These are phyloP conservation scores for Pythium rhizo-oryzae DNA, from an alignment of 352 stramenopile species.

Conservation along the genomic window DNA sequence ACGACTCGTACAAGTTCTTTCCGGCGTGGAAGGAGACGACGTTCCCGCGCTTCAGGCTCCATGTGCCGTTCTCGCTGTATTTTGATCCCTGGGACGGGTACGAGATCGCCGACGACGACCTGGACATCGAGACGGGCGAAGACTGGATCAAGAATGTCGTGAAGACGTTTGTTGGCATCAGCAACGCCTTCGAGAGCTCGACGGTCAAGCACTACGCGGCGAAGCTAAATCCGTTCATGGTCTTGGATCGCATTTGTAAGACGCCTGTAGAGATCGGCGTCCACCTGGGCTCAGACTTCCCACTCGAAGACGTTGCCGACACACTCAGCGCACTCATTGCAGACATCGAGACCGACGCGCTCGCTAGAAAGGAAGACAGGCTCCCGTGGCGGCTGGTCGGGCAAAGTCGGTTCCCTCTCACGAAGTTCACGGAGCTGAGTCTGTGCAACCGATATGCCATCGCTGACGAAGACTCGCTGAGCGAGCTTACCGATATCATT, in stretches of 20 bases:
- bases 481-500: conserved; percentile 3
- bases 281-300: neutral
- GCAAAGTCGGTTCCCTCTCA: conserved; percentile 1
- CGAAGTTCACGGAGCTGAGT: neutral
- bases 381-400: neutral
- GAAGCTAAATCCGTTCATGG: neutral
- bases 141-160: conserved; percentile 2
- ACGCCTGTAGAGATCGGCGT: conserved; percentile 1
- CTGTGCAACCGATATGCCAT: neutral
- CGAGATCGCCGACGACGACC: neutral
- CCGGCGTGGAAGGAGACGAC: neutral
- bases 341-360: neutral
- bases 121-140: neutral
- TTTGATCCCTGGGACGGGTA: neutral
- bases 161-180: neutral
- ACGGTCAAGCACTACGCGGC: neutral
- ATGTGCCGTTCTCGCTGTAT: neutral
- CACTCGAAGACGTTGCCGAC: neutral
- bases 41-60: conserved; percentile 1
- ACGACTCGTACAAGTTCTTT: neutral
- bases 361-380: neutral
- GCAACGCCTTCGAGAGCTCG: neutral
- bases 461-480: neutral
- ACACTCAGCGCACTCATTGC: neutral
- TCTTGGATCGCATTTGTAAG: neutral